These are phyloP conservation scores for Lignosus rhinocerotis DNA, from an alignment of 1,284 basidiomycete species.

Conservation along the genomic window DNA sequence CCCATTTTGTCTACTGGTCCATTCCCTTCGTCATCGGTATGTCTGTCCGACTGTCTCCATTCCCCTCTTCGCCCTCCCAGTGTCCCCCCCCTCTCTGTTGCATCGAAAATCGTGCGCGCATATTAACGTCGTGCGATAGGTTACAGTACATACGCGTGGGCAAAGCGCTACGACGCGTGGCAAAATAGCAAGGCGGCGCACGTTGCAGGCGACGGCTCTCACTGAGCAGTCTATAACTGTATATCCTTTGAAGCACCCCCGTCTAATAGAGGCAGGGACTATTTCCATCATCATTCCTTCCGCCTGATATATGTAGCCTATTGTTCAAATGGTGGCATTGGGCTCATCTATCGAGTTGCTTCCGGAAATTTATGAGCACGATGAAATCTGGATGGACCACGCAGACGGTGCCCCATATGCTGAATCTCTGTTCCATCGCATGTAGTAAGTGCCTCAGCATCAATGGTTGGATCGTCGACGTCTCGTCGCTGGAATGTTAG, in stretches of 20 bases:
- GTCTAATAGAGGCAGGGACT: constrained; percentile 10
- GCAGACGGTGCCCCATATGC: too few relatives aligned
- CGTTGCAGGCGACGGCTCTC: constrained; percentile 43
- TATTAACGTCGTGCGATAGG: constrained; percentile 44
- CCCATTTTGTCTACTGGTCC: constrained; percentile 79
- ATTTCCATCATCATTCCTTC: constrained; percentile 11
- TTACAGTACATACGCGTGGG: constrained; percentile 85
- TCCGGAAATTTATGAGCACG: too few relatives aligned
- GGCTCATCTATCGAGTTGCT: too few relatives aligned
- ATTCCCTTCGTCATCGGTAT: constrained; percentile 79
- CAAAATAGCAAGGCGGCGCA: constrained; percentile 84
- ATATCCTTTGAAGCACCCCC: constrained; percentile 5
- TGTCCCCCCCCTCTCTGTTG: background rate
- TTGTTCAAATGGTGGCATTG: too few relatives aligned
- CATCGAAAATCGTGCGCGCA: background rate
- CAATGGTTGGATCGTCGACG: too few relatives aligned
- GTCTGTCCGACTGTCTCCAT: constrained; percentile 34
- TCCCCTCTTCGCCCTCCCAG: background rate
- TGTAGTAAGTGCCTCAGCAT: too few relatives aligned
- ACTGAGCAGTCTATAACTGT: constrained; percentile 25
- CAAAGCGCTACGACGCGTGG: constrained; percentile 68
- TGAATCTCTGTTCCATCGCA: too few relatives aligned
- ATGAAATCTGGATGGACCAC: too few relatives aligned
- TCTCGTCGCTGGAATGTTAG: too few relatives aligned
- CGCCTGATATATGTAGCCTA: too few relatives aligned